Evolutionary conservation across 1,284 basidiomycete species (phyloP).

Genomic region (Cryptococcus jaspeensis): DNA sequence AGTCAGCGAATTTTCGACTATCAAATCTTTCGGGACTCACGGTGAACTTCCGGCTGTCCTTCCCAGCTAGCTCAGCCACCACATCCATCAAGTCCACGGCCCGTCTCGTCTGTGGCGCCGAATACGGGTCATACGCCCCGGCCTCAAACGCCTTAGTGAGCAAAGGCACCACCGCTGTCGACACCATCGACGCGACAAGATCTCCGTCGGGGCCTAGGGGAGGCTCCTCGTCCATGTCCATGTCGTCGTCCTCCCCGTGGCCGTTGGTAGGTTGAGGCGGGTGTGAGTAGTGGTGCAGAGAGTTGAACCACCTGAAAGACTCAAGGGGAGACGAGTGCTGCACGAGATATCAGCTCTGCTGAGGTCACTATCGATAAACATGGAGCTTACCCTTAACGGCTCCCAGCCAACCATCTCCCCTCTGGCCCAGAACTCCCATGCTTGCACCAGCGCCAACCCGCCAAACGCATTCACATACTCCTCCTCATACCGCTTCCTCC

Average conservation of each 20-base stretch:
- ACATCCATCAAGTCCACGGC: conserved; percentile 76
- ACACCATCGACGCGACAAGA: conserved; percentile 82
- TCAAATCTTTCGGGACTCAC: conserved; percentile 52
- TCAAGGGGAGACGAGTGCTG: conserved; percentile 66
- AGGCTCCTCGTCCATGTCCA: conserved; percentile 56
- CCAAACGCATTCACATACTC: conserved; percentile 87
- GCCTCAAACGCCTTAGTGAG: conserved; percentile 67
- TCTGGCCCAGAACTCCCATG: conserved; percentile 94
- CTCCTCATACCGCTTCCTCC: conserved; percentile 73
- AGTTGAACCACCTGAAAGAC: conserved; percentile 77
- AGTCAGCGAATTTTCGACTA: not conserved
- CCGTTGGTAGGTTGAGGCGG: conserved; percentile 41
- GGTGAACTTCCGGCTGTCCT: conserved; percentile 63
- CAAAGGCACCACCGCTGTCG: conserved; percentile 75
- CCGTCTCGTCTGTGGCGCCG: conserved; percentile 62
- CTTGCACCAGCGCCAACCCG: conserved; percentile 79
- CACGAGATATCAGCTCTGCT: not conserved
- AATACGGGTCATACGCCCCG: conserved; percentile 80
- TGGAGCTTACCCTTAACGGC: conserved; percentile 66
- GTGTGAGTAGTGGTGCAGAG: conserved; percentile 73
- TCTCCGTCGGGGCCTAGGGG: conserved; percentile 77
- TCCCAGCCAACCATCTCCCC: conserved; percentile 86
- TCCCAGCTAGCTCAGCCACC: conserved; percentile 71
- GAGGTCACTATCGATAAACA: not conserved
- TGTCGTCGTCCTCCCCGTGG: conserved; percentile 42